Percentiles rank a stretch among this genome's conserved stretches.
These are phyloP conservation scores for Westerdykella sp. DNA, from an alignment of 2,329 filamentous ascomycete species.

Conservation along the genomic window DNA sequence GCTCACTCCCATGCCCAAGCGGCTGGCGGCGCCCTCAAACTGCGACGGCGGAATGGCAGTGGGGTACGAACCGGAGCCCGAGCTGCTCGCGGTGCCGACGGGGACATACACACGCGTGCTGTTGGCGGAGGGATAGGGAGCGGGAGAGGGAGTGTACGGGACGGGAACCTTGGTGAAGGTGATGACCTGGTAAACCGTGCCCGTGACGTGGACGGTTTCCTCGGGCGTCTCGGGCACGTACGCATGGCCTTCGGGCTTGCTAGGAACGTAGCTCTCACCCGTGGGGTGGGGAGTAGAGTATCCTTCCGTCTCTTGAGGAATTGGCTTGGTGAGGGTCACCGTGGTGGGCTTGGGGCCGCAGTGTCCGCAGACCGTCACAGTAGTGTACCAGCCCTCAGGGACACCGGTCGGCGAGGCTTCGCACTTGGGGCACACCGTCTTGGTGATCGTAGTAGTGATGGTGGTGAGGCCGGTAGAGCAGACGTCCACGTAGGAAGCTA, in stretches of 20 bases:
- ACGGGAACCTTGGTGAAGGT: conserved; percentile 21
- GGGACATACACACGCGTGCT: conserved; percentile 10
- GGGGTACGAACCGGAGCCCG: conserved; percentile 7
- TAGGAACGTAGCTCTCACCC: neutral
- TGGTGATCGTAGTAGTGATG: conserved; percentile 25
- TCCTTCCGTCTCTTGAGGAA: conserved; percentile 11
- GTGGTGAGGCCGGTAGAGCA: conserved; percentile 34
- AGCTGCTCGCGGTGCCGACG: conserved; percentile 10
- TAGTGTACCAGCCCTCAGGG: conserved; percentile 30
- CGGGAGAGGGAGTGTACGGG: conserved; percentile 7
- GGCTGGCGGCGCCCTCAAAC: conserved; percentile 25
- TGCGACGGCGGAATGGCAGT: conserved; percentile 9
- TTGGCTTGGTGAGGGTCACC: conserved; percentile 29
- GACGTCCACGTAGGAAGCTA: conserved; percentile 28
- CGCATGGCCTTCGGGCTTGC: neutral
- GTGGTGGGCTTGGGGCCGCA: conserved; percentile 23
- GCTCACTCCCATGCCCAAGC: conserved; percentile 16
- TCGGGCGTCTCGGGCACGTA: neutral
- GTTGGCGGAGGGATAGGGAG: conserved; percentile 5
- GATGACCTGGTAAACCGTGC: conserved; percentile 10
- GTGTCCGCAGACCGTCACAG: conserved; percentile 20
- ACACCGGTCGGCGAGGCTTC: conserved; percentile 14
- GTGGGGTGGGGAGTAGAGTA: neutral
- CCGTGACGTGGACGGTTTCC: conserved; percentile 2
- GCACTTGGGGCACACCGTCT: conserved; percentile 21